Base-by-base conservation (phyloP, 2,329 filamentous ascomycete species). In the Fusarium azukiicola region DNA sequence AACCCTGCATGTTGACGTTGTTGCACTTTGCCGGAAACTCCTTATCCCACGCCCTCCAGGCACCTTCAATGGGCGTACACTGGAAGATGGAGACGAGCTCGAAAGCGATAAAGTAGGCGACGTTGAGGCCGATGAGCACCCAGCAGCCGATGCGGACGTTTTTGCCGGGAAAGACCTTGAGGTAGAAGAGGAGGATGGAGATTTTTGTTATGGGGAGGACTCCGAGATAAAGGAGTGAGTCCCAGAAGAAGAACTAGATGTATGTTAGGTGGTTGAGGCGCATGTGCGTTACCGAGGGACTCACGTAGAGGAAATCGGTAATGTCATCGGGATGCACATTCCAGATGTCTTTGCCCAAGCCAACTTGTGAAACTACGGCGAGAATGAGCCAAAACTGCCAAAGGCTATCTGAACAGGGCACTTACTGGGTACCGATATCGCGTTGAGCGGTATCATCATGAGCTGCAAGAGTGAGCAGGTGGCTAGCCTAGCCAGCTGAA, bases 11-110 rank as follows among this genome's bases (percentile, higher is more conserved):
- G 74, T 90, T 91, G 73, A 90, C 83, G 63, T 91, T 86, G 61
- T 90, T 84, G 79, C 92, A 93, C 6, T 77, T 84, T 2, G 91
- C 91, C 0, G 78, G 36, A 46, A 87, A 85, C 70, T 88, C 83
- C 3, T 86, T 87, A 49, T 90, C 88, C 90, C 91, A 93, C 5
- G 83, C 83, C 1, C 82, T 87, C 92, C 92, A 93, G 76, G 89
- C 90, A 49, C 86, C 89, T 13, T 82, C 82, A 21, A 92, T 84
- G 0, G 91, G 91, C 6, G 72, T 82, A 83, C 91, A 92, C 72
- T 91, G 88, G 63, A 91, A 89, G 19, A 90, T 80, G 13, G 85
- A 87, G 17, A 87, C 81, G 3, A 90, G 82, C 16, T 72, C 79
- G 50, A 79, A 81, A 0, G 73, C 23, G 5, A 81, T 80, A 11